A percentile compares a stretch with the other conserved stretches of the same genome.
Evolutionary conservation across 345 rosid species (phyloP).

Genomic region (Adansonia digitata): DNA sequence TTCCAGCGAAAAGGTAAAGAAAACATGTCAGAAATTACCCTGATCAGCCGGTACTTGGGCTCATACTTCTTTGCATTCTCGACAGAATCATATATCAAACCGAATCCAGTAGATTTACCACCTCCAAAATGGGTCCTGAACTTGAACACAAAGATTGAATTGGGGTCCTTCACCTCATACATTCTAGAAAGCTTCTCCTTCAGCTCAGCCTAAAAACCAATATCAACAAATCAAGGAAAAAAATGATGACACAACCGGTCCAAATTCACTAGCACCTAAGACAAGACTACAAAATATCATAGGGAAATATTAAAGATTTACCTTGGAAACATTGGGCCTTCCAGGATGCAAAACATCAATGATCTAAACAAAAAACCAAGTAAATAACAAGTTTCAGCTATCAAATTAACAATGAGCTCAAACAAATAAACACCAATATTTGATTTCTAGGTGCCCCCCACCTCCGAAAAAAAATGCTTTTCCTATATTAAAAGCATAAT

Average conservation of each 20-base stretch:
- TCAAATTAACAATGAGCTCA: neutral
- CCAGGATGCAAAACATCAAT: conserved; percentile 78
- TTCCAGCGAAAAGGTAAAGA: neutral
- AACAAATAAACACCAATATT: neutral
- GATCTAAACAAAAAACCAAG: conserved; percentile 24
- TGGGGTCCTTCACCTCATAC: conserved; percentile 90
- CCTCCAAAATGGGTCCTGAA: conserved; percentile 98
- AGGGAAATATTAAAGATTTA: conserved; percentile 6
- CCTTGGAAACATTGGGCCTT: conserved; percentile 70
- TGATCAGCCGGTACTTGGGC: conserved; percentile 93
- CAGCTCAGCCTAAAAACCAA: conserved; percentile 52
- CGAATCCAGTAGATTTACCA: conserved; percentile 96
- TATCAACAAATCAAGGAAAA: neutral
- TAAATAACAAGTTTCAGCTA: too few species aligned
- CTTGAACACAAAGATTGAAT: conserved; percentile 90
- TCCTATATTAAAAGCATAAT: too few species aligned
- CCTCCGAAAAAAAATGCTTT: too few species aligned
- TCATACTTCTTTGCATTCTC: conserved; percentile 92
- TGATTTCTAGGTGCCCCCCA: too few species aligned
- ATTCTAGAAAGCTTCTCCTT: conserved; percentile 78
- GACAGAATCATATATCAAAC: conserved; percentile 82
- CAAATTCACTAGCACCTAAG: neutral
- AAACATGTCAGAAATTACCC: conserved; percentile 48
- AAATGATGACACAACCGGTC: neutral
- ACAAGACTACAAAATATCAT: neutral